Conservation (phyloP, 2,329 filamentous ascomycete genomes). For the Neonectria hederae region DNA sequence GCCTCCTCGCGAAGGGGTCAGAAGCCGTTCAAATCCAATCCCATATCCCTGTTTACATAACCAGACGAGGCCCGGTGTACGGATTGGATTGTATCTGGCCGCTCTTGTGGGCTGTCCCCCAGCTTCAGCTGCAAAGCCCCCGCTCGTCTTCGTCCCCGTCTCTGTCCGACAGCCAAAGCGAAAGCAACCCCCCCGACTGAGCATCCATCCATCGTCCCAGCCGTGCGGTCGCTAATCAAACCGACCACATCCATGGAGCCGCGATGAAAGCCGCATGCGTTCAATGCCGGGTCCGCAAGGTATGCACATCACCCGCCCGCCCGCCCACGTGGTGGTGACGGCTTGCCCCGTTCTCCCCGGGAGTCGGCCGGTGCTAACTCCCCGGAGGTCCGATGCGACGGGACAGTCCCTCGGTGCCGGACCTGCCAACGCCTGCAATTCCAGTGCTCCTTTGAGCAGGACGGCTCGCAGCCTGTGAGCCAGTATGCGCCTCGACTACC, state of each 20-base stretch:
- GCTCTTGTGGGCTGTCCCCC: background rate
- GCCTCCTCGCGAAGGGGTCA: background rate
- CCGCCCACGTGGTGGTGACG: conserved; percentile 21
- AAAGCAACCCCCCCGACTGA: background rate
- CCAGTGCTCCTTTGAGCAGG: conserved; percentile 42
- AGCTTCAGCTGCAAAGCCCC: background rate
- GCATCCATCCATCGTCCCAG: background rate
- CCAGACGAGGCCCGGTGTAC: background rate
- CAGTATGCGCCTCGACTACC: conserved; percentile 38
- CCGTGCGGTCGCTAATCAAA: conserved; percentile 10
- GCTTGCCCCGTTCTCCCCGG: conserved; percentile 20
- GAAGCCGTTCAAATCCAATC: background rate
- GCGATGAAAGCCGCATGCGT: conserved; percentile 43
- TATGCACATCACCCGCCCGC: conserved; percentile 39
- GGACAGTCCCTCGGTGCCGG: conserved; percentile 37
- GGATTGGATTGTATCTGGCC: background rate
- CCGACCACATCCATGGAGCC: conserved; percentile 6
- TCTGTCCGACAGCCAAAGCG: background rate
- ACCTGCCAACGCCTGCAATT: conserved; percentile 41
- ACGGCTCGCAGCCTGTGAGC: conserved; percentile 34
- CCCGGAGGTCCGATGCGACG: conserved; percentile 43
- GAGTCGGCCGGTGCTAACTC: conserved; percentile 39
- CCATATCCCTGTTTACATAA: background rate
- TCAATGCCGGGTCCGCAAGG: conserved; percentile 43
- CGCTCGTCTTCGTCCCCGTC: background rate